Evolutionary conservation across 176 grass and related monocot genomes (phyloP).

Genomic region (sorghum (Sorghum bicolor)): DNA sequence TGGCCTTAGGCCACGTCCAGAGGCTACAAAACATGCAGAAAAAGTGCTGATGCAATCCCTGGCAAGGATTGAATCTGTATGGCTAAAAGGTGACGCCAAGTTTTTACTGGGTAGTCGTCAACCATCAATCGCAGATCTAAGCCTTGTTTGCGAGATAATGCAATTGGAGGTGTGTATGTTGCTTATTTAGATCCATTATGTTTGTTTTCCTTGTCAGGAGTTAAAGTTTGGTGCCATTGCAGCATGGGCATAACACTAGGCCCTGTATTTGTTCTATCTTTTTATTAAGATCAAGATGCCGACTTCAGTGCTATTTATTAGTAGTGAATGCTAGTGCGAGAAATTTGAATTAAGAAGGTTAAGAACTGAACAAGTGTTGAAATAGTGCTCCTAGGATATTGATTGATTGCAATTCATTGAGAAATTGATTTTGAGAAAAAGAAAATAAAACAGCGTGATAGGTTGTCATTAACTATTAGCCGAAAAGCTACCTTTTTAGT

Average conservation of each 20-base stretch:
- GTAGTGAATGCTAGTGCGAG: background rate
- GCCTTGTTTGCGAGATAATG: conserved; percentile 92
- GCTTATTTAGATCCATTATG: background rate
- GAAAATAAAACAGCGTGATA: background rate
- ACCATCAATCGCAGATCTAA: conserved; percentile 77
- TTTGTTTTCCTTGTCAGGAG: background rate
- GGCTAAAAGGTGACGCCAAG: conserved; percentile 61
- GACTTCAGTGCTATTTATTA: background rate
- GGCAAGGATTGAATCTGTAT: conserved; percentile 53
- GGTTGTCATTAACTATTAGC: background rate
- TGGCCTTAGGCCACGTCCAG: conserved; percentile 41
- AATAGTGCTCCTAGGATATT: background rate
- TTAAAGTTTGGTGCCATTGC: background rate
- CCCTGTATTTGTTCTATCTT: background rate
- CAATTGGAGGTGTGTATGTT: conserved; percentile 64
- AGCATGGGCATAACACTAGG: background rate
- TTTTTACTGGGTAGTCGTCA: conserved; percentile 64
- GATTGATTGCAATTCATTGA: background rate
- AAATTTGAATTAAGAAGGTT: background rate
- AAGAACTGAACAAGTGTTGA: background rate
- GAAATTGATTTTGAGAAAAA: background rate
- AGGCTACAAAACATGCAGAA: conserved; percentile 60
- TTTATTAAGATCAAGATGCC: background rate
- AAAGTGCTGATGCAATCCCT: conserved; percentile 60
- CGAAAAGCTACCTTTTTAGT: background rate